Conservation (phyloP, 192 early-diverging fungal genomes). For the Lobosporangium transversale region DNA sequence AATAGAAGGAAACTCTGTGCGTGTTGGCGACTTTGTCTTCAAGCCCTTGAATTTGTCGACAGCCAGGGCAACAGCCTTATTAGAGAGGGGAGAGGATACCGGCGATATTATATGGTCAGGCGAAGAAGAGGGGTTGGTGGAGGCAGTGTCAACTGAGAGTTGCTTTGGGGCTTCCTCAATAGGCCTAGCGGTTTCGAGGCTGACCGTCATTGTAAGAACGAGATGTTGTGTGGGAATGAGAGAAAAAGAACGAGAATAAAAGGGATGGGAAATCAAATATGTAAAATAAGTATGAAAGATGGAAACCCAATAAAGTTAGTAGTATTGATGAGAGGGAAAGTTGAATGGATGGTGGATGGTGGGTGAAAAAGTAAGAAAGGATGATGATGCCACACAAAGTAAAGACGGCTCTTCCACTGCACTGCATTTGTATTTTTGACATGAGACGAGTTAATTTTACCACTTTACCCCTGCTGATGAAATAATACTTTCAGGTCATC, state of each 20-base stretch:
- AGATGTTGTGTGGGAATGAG: background rate
- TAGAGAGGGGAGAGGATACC: background rate
- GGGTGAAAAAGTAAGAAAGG: background rate
- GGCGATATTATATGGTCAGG: no score
- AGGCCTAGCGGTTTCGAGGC: background rate
- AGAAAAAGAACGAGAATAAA: no score
- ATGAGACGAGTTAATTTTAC: no score
- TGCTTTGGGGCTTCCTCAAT: background rate
- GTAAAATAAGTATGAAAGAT: no score
- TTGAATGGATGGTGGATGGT: background rate
- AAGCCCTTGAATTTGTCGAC: slow-evolving; percentile 8
- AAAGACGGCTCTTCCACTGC: no score
- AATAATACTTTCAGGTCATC: no score
- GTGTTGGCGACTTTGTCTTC: slow-evolving; percentile 10
- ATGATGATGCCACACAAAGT: no score
- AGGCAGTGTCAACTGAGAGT: background rate
- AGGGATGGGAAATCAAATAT: no score
- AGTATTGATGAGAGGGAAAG: background rate
- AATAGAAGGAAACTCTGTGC: background rate
- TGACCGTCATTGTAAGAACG: background rate
- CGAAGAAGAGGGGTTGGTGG: no score
- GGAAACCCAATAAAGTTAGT: no score
- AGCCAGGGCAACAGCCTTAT: slow-evolving; percentile 14
- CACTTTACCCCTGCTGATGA: no score
- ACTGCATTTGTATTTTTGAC: no score